Evolutionary conservation across 2,329 filamentous ascomycete species (phyloP), one percentile per base, ranked within the genome.

Genomic region (Phoma sp.): DNA sequence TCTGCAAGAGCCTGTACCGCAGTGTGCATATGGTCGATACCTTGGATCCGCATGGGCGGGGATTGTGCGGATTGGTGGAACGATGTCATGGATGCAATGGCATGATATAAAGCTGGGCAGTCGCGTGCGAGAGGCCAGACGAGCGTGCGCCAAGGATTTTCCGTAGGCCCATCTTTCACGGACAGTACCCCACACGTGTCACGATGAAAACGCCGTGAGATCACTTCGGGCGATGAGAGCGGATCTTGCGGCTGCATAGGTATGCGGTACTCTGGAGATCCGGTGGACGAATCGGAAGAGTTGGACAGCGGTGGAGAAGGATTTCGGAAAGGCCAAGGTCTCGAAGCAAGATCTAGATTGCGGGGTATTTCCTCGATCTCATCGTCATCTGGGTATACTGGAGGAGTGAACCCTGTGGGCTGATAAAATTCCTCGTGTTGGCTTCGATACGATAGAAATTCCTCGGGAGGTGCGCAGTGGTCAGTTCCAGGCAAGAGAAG

Each of bases 61-160:
- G 79, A 77, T 45, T 87, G 81, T 53, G 82, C 83, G 17, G 83
- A 83, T 11, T 82, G 83, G 66, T 90, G 88, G 63, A 90, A 90
- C 1, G 86, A 86, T 1, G 87, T 86, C 79, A 91, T 83, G 4
- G 87, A 86, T 34, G 84, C 83, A 47, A 90, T 82, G 4, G 88
- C 87, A 74, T 90, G 85, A 60, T 86, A 87, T 29, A 91, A 74
- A 2, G 87, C 87, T 2, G 86, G 84, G 4, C 83, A 87, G 40
- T 86, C 80, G 60, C 80, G 80, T 3, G 87, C 85, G 40, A 91
- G 73, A 1, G 88, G 87, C 86, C 87, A 89, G n/a, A 91, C 78
- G 38, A 88, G 76, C 5, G 83, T 89, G 23, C 87, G 81, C 88
- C 88, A 91, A 2, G 87, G 87, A 65, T 90, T 91, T 62, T 90